Percentiles rank a stretch among this genome's conserved stretches.
Conservation (phyloP, 2,329 filamentous ascomycete genomes). For the Penicillium aurantiogriseum region DNA sequence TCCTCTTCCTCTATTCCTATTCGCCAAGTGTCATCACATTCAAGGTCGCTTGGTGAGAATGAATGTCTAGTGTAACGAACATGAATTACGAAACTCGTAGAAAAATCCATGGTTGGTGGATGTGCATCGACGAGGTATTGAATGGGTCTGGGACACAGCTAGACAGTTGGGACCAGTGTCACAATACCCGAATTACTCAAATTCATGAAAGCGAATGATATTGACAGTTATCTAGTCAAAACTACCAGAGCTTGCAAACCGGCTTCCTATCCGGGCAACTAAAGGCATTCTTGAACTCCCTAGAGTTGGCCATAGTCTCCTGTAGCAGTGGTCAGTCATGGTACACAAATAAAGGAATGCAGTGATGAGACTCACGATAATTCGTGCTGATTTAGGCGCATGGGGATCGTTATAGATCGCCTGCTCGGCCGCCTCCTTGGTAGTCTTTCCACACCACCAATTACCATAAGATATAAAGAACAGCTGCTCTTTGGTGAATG, state of each 20-base stretch:
- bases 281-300: slow-evolving; percentile 67
- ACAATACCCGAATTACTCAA: not conserved
- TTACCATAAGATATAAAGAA: slow-evolving; percentile 67
- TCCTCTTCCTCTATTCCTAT: not conserved
- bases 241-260: slow-evolving; percentile 67
- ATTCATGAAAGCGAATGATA: not conserved
- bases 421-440: slow-evolving; percentile 57
- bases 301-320: slow-evolving; percentile 66
- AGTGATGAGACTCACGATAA: slow-evolving; percentile 39
- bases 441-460: slow-evolving; percentile 66
- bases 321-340: not conserved
- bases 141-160: not conserved
- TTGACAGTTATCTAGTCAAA: not conserved
- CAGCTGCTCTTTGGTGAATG: slow-evolving; percentile 65
- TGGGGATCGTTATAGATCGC: slow-evolving; percentile 64
- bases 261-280: slow-evolving; percentile 64
- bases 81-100: not conserved
- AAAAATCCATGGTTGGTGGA: not conserved
- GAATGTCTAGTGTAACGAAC: not conserved
- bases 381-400: slow-evolving; percentile 62
- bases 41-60: not conserved
- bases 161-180: not conserved
- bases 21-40: too few relatives aligned
- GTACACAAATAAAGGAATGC: not conserved
- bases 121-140: not conserved